Evolutionary conservation across 2,329 filamentous ascomycete species (phyloP), one percentile per base, ranked within the genome.

Genomic region (Ophiostoma australiae): DNA sequence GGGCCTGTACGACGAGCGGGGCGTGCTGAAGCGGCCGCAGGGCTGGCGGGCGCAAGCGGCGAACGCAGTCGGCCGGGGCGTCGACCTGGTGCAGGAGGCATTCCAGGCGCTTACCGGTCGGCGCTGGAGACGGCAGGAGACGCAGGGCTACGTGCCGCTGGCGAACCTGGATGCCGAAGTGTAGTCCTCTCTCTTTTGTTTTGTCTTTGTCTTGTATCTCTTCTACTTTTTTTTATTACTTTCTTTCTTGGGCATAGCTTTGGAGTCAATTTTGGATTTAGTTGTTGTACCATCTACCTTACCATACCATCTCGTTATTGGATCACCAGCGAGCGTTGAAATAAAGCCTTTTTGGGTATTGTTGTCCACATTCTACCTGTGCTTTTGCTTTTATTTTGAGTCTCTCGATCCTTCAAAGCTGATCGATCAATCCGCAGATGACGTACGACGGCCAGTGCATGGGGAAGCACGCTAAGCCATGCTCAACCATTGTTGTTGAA

Each of bases 141-240:
- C 85, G 35, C 85, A 83, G 67, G 87, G 86, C 5, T 90, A 90
- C 75, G 85, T 90, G 67, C 86, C 86, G 70, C 78, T 90, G 73
- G 81, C 84, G 69, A 84, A 82, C 70, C 77, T 88, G 72, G 86
- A 88, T 10, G 70, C 65, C 1, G 73, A 73, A 55, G 55, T 68
- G n/a, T 73, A 68, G 63, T 65, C 41, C 6, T 17, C 52, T 17
- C 58, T n/a, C 35, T 6, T 1, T 72, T 27, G 20, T 27, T 70
- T 27, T 27, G 11, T 37, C 23, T 70, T 44, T 58, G 41, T 33
- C 63, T 68, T 35, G 23, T 23, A 63, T 65, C 41, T 33, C 63
- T 68, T 35, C 23, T 23, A 63, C 55, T 69, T 66, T 39, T 7
- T 70, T 52, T 69, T 48, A 17, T 48, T n/a, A 48, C 44, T 48